Conservation (phyloP, 192 early-diverging fungal genomes). For the Coemansia sp. region DNA sequence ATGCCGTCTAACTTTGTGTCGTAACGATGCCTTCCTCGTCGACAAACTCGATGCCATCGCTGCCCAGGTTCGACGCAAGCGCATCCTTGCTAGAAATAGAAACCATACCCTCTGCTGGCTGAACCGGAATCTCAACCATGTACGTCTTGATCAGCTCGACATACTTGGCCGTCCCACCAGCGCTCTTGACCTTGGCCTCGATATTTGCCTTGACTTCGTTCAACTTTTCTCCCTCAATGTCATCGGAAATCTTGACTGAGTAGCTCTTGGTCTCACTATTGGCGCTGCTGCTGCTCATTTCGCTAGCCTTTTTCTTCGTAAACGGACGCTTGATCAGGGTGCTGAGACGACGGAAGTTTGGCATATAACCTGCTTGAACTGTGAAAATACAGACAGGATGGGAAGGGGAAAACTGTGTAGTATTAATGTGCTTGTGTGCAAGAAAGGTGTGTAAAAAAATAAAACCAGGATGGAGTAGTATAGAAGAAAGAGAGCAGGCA, state of each 20-base stretch:
- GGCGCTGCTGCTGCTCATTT: neutral
- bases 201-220: neutral
- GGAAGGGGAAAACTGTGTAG: neutral
- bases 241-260: conserved; percentile 1
- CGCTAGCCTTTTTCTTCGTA: neutral
- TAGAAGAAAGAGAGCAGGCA: no score
- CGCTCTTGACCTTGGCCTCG: neutral
- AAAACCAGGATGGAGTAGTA: neutral
- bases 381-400: no score
- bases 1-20: neutral
- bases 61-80: neutral
- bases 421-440: neutral
- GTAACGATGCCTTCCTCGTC: conserved; percentile 7
- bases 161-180: neutral
- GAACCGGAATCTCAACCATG: conserved; percentile 2
- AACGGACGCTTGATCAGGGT: neutral
- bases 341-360: neutral
- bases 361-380: neutral
- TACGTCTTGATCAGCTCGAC: neutral
- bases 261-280: neutral
- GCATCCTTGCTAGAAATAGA: neutral
- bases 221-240: neutral
- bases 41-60: conserved; percentile 4
- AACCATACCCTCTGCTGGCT: neutral
- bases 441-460: conserved; percentile 1